Percentiles rank a stretch among this genome's conserved stretches.
Evolutionary conservation across 2,329 filamentous ascomycete genomes (phyloP).

Genomic region (Huntiella savannae): DNA sequence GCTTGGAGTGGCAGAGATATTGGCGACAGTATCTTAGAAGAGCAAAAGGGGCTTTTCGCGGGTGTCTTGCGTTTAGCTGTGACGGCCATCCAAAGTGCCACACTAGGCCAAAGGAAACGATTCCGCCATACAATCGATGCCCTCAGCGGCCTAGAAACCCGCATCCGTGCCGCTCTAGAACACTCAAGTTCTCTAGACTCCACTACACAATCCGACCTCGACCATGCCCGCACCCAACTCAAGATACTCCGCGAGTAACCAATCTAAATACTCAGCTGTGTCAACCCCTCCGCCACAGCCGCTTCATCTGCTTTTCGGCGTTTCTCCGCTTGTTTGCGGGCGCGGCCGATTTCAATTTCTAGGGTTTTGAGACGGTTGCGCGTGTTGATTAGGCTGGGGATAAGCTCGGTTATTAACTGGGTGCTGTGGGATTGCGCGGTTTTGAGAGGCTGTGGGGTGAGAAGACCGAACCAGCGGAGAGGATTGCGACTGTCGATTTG

Average conservation of each 20-base stretch:
- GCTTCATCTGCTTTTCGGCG: conserved; percentile 14
- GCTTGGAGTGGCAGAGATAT: conserved; percentile 25
- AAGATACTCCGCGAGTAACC: conserved; percentile 9
- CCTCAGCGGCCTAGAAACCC: conserved; percentile 28
- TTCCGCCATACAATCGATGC: conserved; percentile 33
- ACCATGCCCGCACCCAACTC: neutral
- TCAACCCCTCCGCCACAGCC: neutral
- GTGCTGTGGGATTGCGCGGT: conserved; percentile 41
- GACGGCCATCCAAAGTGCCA: conserved; percentile 29
- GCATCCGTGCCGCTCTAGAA: conserved; percentile 18
- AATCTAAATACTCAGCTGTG: too few relatives aligned
- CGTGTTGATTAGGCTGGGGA: conserved; percentile 39
- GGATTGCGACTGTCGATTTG: conserved; percentile 27
- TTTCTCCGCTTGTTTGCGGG: conserved; percentile 35
- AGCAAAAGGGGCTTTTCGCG: conserved; percentile 30
- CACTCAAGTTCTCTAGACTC: too few relatives aligned
- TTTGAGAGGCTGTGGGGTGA: conserved; percentile 32
- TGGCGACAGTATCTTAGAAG: conserved; percentile 11
- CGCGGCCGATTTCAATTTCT: conserved; percentile 49
- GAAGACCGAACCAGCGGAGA: conserved; percentile 35
- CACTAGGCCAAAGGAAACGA: conserved; percentile 26
- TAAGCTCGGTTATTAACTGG: conserved; percentile 32
- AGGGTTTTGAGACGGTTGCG: conserved; percentile 40
- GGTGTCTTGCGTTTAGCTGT: conserved; percentile 37
- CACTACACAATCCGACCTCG: neutral